Conservation (phyloP, 208 protist genomes). For the Leishmania arabica region DNA sequence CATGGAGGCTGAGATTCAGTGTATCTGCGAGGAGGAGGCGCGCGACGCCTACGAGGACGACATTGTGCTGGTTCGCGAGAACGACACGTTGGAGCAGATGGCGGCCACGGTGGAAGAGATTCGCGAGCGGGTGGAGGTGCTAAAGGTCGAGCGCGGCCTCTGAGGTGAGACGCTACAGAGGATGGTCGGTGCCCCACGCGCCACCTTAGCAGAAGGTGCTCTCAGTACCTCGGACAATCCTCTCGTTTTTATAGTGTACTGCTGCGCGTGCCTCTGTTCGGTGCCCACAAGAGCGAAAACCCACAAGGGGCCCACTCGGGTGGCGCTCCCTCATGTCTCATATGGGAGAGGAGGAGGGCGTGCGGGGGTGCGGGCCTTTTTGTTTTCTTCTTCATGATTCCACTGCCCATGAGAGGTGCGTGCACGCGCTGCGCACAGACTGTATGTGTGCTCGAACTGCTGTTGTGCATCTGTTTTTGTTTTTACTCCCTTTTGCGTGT, state of each 20-base stretch:
- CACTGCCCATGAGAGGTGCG: neutral
- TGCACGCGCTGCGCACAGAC: neutral
- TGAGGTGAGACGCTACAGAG: neutral
- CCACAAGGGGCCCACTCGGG: neutral
- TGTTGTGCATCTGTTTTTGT: neutral
- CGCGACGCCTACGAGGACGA: slow-evolving; percentile 89
- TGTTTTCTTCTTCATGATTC: neutral
- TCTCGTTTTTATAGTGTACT: neutral
- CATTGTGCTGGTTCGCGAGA: slow-evolving; percentile 88
- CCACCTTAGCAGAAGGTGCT: neutral
- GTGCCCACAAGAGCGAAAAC: neutral
- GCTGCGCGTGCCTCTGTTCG: neutral
- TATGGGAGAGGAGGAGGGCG: neutral
- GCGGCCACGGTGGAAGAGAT: slow-evolving; percentile 86
- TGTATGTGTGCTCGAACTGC: neutral
- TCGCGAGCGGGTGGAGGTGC: slow-evolving; percentile 50
- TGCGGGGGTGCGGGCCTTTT: neutral
- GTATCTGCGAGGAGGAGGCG: slow-evolving; percentile 96
- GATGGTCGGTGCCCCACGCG: neutral
- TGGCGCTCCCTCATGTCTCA: neutral
- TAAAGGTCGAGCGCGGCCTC: slow-evolving; percentile 40
- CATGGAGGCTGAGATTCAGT: slow-evolving; percentile 97
- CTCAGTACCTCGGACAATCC: neutral
- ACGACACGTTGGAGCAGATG: slow-evolving; percentile 94
- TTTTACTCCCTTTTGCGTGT: neutral